phyloP scores from a whole-genome alignment of 495 filamentous ascomycete genomes.

The Podospora bellae-mahoneyi region DNA sequence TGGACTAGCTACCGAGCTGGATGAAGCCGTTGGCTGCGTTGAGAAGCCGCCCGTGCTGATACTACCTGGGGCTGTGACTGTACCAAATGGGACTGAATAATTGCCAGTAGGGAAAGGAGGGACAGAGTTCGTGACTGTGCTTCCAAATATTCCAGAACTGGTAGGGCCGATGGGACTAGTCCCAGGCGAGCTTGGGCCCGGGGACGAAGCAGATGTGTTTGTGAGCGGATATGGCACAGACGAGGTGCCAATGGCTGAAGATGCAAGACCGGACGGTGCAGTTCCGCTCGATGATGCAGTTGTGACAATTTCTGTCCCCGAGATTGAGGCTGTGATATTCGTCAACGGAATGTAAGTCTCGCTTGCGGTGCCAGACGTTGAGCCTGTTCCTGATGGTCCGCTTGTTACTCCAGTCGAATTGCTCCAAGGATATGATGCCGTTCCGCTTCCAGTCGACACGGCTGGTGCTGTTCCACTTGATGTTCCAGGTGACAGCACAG shows the following conservation, averaged over 20 bases:
- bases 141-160: background rate
- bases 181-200: background rate
- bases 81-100: background rate
- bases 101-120: conserved; percentile 3
- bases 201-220: background rate
- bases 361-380: conserved; percentile 3
- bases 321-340: conserved; percentile 8
- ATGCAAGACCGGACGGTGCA: background rate
- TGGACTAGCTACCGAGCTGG: background rate
- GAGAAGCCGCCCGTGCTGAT: background rate
- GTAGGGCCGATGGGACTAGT: background rate
- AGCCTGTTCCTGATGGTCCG: conserved; percentile 8
- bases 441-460: background rate
- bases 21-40: background rate
- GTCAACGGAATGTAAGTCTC: conserved; percentile 10
- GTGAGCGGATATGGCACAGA: background rate
- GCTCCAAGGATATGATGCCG: background rate
- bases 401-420: conserved; percentile 8
- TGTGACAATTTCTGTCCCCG: conserved; percentile 4
- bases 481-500: background rate
- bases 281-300: background rate
- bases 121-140: background rate
- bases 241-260: background rate
- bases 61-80: conserved; percentile 8
- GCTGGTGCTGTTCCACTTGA: background rate